phyloP scores from a whole-genome alignment of 2,329 filamentous ascomycete species.

The Scytalidium sp. region DNA sequence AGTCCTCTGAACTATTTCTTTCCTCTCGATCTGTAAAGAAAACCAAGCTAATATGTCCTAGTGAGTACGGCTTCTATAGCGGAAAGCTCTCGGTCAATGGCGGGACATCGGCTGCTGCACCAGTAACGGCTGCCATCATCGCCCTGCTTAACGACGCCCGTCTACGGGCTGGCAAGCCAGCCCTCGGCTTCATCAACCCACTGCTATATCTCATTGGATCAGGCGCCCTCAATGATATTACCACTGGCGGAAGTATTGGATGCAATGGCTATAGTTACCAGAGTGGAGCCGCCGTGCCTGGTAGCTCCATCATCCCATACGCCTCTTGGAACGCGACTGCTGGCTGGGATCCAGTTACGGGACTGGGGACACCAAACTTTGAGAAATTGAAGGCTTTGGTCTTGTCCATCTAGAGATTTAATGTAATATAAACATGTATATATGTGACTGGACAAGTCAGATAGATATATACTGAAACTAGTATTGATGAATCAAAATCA shows the following conservation, averaged over 20 bases:
- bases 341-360: constrained; percentile 35
- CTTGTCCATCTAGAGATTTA: constrained; percentile 4
- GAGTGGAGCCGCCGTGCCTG: constrained; percentile 1
- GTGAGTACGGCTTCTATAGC: constrained; percentile 11
- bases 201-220: constrained; percentile 31
- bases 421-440: too few species aligned
- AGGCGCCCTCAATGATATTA: constrained; percentile 35
- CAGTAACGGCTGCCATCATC: constrained; percentile 54
- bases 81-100: constrained; percentile 29
- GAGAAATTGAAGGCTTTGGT: constrained; percentile 13
- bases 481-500: too few species aligned
- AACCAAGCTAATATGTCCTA: neutral
- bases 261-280: constrained; percentile 26
- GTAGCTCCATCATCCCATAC: constrained; percentile 13
- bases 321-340: constrained; percentile 22
- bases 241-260: constrained; percentile 30
- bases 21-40: neutral
- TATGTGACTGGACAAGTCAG: too few species aligned
- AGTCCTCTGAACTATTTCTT: neutral
- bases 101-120: constrained; percentile 52
- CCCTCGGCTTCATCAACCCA: constrained; percentile 39
- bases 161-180: constrained; percentile 43
- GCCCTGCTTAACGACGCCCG: constrained; percentile 60
- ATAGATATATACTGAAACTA: too few species aligned
- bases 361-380: constrained; percentile 30